These are phyloP conservation scores for Hygrophoropsis aurantiaca DNA, from an alignment of 768 basidiomycete species.

Conservation along the genomic window DNA sequence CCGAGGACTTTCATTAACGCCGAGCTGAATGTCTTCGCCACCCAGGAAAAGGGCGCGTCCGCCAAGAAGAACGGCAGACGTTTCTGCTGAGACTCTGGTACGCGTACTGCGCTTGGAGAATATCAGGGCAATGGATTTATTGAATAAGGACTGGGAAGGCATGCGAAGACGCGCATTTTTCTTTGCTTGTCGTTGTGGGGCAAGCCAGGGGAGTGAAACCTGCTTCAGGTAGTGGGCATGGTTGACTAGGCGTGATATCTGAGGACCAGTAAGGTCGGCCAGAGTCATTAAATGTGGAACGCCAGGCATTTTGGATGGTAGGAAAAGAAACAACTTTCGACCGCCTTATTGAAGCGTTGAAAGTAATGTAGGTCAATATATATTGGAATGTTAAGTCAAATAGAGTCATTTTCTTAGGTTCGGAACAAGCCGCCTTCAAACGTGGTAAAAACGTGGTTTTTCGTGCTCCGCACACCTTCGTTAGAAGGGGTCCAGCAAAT, in stretches of 20 bases:
- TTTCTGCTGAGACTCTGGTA: slow-evolving; percentile 88
- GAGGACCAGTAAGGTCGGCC: slow-evolving; percentile 78
- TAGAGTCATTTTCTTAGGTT: too few species aligned
- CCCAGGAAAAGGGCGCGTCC: slow-evolving; percentile 92
- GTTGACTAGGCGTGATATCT: slow-evolving; percentile 65
- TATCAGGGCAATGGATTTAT: slow-evolving; percentile 83
- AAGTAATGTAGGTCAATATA: too few species aligned
- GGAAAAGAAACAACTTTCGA: not conserved
- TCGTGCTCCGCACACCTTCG: too few species aligned
- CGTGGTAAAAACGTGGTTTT: too few species aligned
- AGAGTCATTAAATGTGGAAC: slow-evolving; percentile 82
- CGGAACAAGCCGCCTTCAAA: too few species aligned
- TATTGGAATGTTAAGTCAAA: too few species aligned
- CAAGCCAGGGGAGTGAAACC: slow-evolving; percentile 64
- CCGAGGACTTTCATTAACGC: slow-evolving; percentile 85
- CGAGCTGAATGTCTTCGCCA: slow-evolving; percentile 87
- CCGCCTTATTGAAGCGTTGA: too few species aligned
- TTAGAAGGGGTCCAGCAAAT: too few species aligned
- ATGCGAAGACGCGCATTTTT: slow-evolving; percentile 44
- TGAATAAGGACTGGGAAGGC: slow-evolving; percentile 74
- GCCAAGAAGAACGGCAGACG: slow-evolving; percentile 73
- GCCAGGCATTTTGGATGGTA: slow-evolving; percentile 24
- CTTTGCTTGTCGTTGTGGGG: slow-evolving; percentile 41
- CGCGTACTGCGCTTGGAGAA: slow-evolving; percentile 95
- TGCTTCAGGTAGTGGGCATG: slow-evolving; percentile 69